Base-by-base conservation (phyloP, 1,139 yeast species). In the Debaryomyces fabryi region DNA sequence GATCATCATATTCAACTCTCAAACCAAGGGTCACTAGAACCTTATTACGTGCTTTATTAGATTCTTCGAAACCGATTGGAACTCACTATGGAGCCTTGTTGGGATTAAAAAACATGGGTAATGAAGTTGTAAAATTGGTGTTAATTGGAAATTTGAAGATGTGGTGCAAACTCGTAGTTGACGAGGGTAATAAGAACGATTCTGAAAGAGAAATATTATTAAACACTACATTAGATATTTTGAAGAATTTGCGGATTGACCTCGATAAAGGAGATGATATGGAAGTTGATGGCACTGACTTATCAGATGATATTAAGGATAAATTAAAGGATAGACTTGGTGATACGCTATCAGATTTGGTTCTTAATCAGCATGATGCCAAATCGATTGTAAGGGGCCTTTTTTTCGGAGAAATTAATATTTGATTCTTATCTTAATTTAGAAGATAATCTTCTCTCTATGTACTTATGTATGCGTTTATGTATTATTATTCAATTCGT, bases 11-110 rank as follows among this genome's bases (percentile, higher is more conserved):
- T 65, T 86, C 95, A 25, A 88, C 97, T 0, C 78, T 95, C 58
- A 88, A 91, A 60, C 98, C 99, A 29, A 81, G 99, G 54, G 95
- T 93, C 5, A 91, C 98, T 2, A 79, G 99, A 65, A 95, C 99
- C 0, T 74, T 95, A 50, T 74, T 95, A 49, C 84, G 96, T 58
- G 97, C 97, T 0, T 88, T 95, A 56, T 76, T 95, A 67, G 97
- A 93, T 55, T 69, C 76, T 16, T 69, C 85, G 4, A 80, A 90
- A 58, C 93, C 93, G 1, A 79, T 87, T 10, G 96, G 97, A 1
- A 90, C 98, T 0, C 91, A 91, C 56, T 93, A 88, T 59, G 99
- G 99, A 38, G 88, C 98, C 3, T 81, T 95, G 42, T 80, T 83
- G 43, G 99, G 98, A 3, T 79, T 93, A 60, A 81, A 81, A 50